These are phyloP conservation scores for Zostera marina DNA, from an alignment of 116 monocot genomes.

Conservation along the genomic window DNA sequence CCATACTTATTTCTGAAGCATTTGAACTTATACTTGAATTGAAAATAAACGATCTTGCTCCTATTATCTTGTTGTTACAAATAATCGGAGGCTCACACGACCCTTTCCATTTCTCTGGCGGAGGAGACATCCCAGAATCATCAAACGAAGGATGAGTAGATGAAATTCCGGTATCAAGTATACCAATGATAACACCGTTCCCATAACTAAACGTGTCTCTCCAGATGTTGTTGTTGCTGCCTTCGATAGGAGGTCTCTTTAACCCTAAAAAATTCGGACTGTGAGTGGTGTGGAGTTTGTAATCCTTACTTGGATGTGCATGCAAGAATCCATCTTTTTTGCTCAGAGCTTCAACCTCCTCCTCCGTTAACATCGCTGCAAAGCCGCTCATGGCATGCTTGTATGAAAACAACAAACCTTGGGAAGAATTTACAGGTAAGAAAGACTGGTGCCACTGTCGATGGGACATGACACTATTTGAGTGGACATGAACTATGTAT, in stretches of 20 bases:
- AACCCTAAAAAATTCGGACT: conserved; percentile 38
- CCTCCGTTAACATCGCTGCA: conserved; percentile 5
- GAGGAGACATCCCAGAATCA: conserved; percentile 16
- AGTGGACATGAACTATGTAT: no score
- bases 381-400: conserved; percentile 2
- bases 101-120: conserved; percentile 42
- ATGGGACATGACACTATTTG: neutral
- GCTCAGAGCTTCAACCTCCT: conserved; percentile 3
- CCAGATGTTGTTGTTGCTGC: conserved; percentile 13
- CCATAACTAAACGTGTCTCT: conserved; percentile 8
- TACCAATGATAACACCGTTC: conserved; percentile 35
- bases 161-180: conserved; percentile 36
- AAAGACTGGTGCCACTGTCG: conserved; percentile 11
- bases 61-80: conserved; percentile 22
- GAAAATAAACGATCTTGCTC: neutral
- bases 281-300: conserved; percentile 27
- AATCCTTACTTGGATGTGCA: conserved; percentile 4
- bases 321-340: conserved; percentile 16
- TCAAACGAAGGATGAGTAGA: conserved; percentile 41
- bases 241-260: neutral
- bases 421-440: neutral
- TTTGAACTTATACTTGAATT: neutral
- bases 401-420: conserved; percentile 4
- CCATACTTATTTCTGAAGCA: neutral
- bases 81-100: conserved; percentile 17